Evolutionary conservation across 257 asterid species (phyloP), one percentile per base, ranked within the genome.

Genomic region (Ligustrum vulgare): DNA sequence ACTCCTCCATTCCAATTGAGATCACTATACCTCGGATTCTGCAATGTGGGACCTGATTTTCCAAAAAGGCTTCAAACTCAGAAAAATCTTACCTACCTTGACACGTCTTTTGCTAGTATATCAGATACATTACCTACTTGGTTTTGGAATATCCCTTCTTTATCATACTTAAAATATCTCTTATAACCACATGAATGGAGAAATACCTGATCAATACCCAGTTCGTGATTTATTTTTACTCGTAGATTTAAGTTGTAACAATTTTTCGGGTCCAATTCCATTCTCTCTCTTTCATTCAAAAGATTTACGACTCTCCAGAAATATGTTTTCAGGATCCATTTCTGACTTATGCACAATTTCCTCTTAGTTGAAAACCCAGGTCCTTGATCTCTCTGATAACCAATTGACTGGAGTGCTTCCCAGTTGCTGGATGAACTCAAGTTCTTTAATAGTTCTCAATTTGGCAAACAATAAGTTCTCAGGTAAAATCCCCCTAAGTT

Each of bases 21-120:
- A 11, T 0, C 0, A 16, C 12, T 82, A 47, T 5, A 2, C 1
- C 69, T 84, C 8, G 60, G 43, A 25, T 12, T 31, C 41, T 82
- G 84, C 78, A 74, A 56, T 3, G 3, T 80, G 31, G 86, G 88
- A 10, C 77, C 81, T 32, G 65, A 15, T 68, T 86, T 86, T 45
- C 86, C 56, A 0, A 22, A 62, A 31, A 81, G 87, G 89, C 60
- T 83, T 47, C 75, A 20, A 69, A 79, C 71, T 51, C 86, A 79
- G 37, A 72, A 20, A 2, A 45, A 47, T 20, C 22, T 78, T 2
- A 9, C 45, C 1, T 0, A 5, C 1, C 77, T 86, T 22, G 86
- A 83, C 45, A 67, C 83, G 34, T 81, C 90, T 22, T 8, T 15
- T 23, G 37, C 35, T 9, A 70, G 70, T 18, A 66, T 83, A 39